phyloP scores from a whole-genome alignment of 768 basidiomycete genomes.

The Hericium coralloides region DNA sequence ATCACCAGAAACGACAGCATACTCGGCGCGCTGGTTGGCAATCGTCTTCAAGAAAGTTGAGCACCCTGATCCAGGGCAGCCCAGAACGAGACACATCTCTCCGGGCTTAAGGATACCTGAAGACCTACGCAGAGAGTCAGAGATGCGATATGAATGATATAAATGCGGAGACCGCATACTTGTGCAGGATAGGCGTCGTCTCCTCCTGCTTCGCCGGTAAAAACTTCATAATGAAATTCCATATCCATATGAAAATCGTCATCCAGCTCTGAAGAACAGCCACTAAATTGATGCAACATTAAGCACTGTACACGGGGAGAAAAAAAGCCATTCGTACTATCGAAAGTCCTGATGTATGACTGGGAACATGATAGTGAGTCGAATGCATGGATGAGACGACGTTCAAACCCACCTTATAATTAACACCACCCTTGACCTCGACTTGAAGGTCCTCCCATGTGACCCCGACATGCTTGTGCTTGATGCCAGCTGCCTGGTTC shows the following conservation, averaged over 20 bases:
- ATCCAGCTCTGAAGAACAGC: constrained; percentile 1
- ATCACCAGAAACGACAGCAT: constrained; percentile 53
- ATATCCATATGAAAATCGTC: not conserved
- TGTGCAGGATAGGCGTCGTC: constrained; percentile 2
- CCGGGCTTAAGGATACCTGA: constrained; percentile 11
- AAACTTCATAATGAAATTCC: not conserved
- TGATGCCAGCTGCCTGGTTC: constrained; percentile 54
- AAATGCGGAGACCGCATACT: not conserved
- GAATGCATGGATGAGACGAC: not conserved
- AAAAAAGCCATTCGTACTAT: constrained; percentile 32
- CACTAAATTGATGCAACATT: not conserved
- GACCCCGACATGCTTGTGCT: constrained; percentile 69
- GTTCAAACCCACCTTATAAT: constrained; percentile 39
- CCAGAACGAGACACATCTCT: constrained; percentile 21
- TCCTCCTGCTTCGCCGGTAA: not conserved
- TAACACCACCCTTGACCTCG: constrained; percentile 43
- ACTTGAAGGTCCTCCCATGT: constrained; percentile 67
- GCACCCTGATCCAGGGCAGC: constrained; percentile 80
- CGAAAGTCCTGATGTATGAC: constrained; percentile 55
- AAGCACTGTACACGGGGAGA: not conserved
- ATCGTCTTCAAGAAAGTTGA: constrained; percentile 81
- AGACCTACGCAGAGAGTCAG: not conserved
- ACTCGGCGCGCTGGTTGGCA: constrained; percentile 65
- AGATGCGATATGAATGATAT: not conserved
- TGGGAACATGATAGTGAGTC: constrained; percentile 15